Evolutionary conservation across 441 rosid species (phyloP).

Genomic region (Melastoma candidum): DNA sequence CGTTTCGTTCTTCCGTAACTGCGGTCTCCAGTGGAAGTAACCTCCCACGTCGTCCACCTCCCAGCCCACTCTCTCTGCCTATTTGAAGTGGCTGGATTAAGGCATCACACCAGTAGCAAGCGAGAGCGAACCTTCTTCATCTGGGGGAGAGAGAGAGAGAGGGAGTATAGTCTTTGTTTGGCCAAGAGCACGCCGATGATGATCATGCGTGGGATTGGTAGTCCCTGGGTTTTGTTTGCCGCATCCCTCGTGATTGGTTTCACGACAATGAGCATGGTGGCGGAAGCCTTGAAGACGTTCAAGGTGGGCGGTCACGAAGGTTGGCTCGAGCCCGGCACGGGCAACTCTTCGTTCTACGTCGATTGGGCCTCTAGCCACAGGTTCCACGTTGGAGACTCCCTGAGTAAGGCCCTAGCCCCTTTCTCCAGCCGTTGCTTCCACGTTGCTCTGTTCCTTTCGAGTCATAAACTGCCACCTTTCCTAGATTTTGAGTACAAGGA

Average conservation of each 20-base stretch:
- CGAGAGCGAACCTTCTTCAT: too few species aligned
- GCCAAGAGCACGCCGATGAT: too few species aligned
- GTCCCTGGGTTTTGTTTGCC: conserved; percentile 6
- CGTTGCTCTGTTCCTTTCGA: background rate
- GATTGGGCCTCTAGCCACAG: conserved; percentile 63
- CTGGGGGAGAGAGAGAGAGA: too few species aligned
- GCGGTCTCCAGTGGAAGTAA: too few species aligned
- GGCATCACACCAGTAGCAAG: too few species aligned
- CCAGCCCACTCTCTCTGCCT: too few species aligned
- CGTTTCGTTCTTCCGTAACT: too few species aligned
- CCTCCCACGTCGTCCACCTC: too few species aligned
- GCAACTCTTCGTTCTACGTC: conserved; percentile 33
- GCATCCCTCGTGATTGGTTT: background rate
- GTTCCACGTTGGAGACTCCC: conserved; percentile 75
- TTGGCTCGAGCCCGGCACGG: conserved; percentile 54
- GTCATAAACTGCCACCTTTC: background rate
- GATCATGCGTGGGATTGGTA: too few species aligned
- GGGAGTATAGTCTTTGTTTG: too few species aligned
- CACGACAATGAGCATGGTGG: conserved; percentile 7
- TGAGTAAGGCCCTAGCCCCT: conserved; percentile 30
- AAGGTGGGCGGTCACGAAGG: conserved; percentile 62
- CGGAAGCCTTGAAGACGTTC: conserved; percentile 36
- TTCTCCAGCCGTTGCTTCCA: background rate
- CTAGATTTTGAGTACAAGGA: conserved; percentile 58
- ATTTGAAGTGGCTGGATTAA: too few species aligned